These are phyloP conservation scores for Pseudomonodictys pantanalensis DNA, from an alignment of 495 filamentous ascomycete genomes.

Conservation along the genomic window DNA sequence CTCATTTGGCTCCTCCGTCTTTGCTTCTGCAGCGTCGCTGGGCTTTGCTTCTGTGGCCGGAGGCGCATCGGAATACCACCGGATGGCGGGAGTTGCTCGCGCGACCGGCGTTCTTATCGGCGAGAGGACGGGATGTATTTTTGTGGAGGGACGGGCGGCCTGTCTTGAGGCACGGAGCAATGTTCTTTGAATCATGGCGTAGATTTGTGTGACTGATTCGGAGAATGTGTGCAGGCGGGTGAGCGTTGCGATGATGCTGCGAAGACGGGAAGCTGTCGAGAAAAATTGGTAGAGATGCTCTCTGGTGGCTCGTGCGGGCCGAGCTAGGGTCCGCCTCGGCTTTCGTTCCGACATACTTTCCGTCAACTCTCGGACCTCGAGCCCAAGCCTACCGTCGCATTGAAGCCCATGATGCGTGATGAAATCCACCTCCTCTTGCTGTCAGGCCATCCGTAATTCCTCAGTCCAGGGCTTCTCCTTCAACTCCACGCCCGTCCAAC, in stretches of 20 bases:
- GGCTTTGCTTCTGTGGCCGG: constrained; percentile 8
- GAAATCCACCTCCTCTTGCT: neutral
- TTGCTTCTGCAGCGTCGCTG: neutral
- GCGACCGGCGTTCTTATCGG: constrained; percentile 10
- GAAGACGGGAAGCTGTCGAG: neutral
- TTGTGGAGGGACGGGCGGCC: constrained; percentile 5
- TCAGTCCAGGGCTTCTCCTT: too few species aligned
- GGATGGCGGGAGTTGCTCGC: constrained; percentile 10
- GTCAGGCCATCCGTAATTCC: neutral
- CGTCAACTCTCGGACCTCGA: neutral
- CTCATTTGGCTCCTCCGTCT: constrained; percentile 26
- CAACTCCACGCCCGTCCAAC: neutral
- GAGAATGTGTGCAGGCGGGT: neutral
- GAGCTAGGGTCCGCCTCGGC: neutral
- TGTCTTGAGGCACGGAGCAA: constrained; percentile 23
- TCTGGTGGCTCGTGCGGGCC: neutral
- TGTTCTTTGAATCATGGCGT: constrained; percentile 32
- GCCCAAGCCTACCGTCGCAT: neutral
- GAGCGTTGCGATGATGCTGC: constrained; percentile 4
- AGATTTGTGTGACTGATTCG: neutral
- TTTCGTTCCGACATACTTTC: neutral
- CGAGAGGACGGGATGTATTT: constrained; percentile 6
- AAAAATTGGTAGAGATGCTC: neutral
- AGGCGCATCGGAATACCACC: constrained; percentile 33
- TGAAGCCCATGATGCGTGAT: neutral